Evolutionary conservation across 192 early-diverging fungal genomes (phyloP).

Genomic region (Entomortierella parvispora): DNA sequence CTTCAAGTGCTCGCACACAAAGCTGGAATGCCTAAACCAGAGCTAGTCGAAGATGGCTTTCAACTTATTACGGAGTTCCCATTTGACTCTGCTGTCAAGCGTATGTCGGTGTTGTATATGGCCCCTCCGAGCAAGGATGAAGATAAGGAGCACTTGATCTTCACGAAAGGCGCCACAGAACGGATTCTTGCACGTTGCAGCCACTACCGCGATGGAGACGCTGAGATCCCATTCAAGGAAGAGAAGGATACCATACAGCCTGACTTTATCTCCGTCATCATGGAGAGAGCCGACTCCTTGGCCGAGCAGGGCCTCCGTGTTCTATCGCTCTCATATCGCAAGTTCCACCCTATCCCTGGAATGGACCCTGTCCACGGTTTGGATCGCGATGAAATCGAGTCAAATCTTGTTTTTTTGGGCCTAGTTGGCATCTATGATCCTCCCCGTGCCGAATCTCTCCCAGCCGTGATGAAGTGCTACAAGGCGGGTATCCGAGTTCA

Average conservation of each 20-base stretch:
- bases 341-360: constrained; percentile 35
- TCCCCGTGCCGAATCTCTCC: too few species aligned
- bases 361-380: constrained; percentile 58
- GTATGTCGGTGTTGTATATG: constrained; percentile 92
- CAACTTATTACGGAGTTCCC: constrained; percentile 69
- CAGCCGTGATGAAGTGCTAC: constrained; percentile 79
- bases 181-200: constrained; percentile 80
- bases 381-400: constrained; percentile 75
- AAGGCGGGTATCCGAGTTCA: constrained; percentile 93
- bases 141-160: constrained; percentile 61
- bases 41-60: constrained; percentile 62
- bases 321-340: constrained; percentile 80
- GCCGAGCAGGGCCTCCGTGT: constrained; percentile 68
- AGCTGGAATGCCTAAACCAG: constrained; percentile 75
- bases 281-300: constrained; percentile 65
- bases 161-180: constrained; percentile 94
- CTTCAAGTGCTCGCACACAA: constrained; percentile 88
- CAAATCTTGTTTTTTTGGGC: constrained; percentile 80
- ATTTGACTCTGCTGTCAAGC: too few species aligned
- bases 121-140: constrained; percentile 71
- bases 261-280: constrained; percentile 74
- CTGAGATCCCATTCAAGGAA: constrained; percentile 12
- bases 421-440: constrained; percentile 95
- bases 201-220: constrained; percentile 55
- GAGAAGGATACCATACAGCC: constrained; percentile 65